Evolutionary conservation across 306 rosid genomes (phyloP), one percentile per base, ranked within the genome.

Genomic region (Abrus precatorius): DNA sequence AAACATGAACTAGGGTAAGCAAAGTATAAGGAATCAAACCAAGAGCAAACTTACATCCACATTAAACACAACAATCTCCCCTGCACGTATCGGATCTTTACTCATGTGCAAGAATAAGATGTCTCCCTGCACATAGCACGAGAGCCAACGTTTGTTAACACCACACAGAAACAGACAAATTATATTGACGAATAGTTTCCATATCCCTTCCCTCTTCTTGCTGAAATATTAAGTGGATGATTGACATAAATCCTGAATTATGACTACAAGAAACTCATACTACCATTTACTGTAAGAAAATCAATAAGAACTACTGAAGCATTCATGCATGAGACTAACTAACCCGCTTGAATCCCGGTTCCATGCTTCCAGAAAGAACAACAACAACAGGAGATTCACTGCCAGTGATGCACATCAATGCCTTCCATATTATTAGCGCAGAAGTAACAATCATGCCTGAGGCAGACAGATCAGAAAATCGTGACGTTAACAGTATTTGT

Each of bases 31-130:
- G 33, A 52, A 65, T 30, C 43, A 27, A 77, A 49, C 1, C 7
- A 12, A 72, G 47, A 38, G 29, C 57, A 52, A 68, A 70, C 99
- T 89, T 87, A 95, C 99, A 79, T 93, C 97, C 28, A 91, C 88
- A 76, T 95, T 92, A 66, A 95, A 95, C 11, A 95, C 98, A 74
- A 95, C 98, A 89, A 95, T 95, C 85, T 95, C 98, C 80, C 98
- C 98, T 0, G 98, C 91, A 57, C 98, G 94, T 81, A 95, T 95
- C 45, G 98, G 98, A 65, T 91, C 97, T 52, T 90, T 87, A 84
- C 89, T 91, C 97, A 95, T 91, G 91, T 88, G 97, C 81, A 95
- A 85, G 85, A 95, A 95, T 66, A 92, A 89, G 81, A 95, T 95
- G 88, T 95, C 99, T 44, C 97, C 98, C 97, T 92, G 84, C 47